These are phyloP conservation scores for Vigna hirtella DNA, from an alignment of 306 rosid species.

Conservation along the genomic window DNA sequence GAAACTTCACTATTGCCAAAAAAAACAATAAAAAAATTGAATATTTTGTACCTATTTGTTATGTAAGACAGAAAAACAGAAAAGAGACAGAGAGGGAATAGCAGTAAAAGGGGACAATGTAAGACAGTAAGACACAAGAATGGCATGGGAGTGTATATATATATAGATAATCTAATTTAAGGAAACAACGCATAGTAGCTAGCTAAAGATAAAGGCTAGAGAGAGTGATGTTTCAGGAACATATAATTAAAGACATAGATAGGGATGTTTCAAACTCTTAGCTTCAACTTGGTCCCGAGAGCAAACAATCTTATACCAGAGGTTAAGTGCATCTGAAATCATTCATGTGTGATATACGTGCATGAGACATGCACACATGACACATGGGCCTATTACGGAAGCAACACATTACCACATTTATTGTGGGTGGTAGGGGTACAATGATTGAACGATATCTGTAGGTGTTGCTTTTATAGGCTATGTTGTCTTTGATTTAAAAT, in stretches of 20 bases:
- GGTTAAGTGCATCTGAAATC: conserved; percentile 19
- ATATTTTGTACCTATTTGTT: background rate
- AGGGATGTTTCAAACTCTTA: conserved; percentile 31
- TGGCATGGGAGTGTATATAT: conserved; percentile 35
- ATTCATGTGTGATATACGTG: conserved; percentile 40
- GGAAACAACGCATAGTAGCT: conserved; percentile 36
- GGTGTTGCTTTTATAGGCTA: background rate
- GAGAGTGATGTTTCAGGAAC: conserved; percentile 39
- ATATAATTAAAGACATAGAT: conserved; percentile 30
- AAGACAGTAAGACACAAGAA: conserved; percentile 24
- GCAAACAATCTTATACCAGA: background rate
- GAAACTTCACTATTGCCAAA: background rate
- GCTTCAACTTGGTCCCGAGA: conserved; percentile 36
- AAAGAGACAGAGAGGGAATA: conserved; percentile 1
- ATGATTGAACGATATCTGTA: background rate
- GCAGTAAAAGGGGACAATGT: conserved; percentile 38
- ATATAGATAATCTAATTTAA: background rate
- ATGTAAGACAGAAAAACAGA: background rate
- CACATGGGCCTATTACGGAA: conserved; percentile 37
- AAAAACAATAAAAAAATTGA: background rate
- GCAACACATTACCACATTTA: conserved; percentile 3
- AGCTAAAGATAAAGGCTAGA: conserved; percentile 26
- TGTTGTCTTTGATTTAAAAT: too few species aligned
- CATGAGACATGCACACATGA: conserved; percentile 55
- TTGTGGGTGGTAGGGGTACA: conserved; percentile 1